Base-by-base conservation (phyloP, 2,329 filamentous ascomycete genomes). In the Tricladium varicosporioides region DNA sequence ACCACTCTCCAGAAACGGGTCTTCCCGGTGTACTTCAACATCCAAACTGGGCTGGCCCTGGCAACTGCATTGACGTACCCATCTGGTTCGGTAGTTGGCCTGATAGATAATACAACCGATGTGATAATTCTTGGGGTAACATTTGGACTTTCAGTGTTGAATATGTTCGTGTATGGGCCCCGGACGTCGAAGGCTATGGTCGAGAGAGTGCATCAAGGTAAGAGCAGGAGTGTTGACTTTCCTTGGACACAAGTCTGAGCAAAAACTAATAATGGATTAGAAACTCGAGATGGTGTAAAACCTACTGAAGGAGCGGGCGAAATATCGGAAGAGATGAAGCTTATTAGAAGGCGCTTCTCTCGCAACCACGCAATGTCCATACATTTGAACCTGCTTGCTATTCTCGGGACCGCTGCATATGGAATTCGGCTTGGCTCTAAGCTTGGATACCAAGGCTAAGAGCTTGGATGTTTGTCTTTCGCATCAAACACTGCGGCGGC, bases 351-450 rank as follows among this genome's bases (percentile, higher is more conserved):
- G 8, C 62, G 52, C 0, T 76, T 76, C 54, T 67, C 69, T 1
- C 59, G 63, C 10, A 69, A 69, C 18, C 73, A 77, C 64, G 74
- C 73, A 8, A 74, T 75, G 71, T 71, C 68, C 10, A 76, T 76
- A 31, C 74, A 76, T 67, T 32, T 76, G 18, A 76, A 78, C 58
- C 63, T 74, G 2, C 65, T 76, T 16, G 67, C 72, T 0, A 65
- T 76, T 19, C 46, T 68, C 16, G 67, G 68, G 5, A 70, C 69
- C 0, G 49, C 71, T 1, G 60, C 50, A 16, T 72, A 72, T 57
- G 69, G 63, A 5, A 11, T 49, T 7, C 16, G 44, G 14, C 16
- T 49, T 13, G 32, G 45, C 5, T 43, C n/a, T 4, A 40, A 40
- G 36, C 3, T 40, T 10, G 36, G 11, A n/a, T 40, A n/a, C 7